phyloP scores from a whole-genome alignment of 2,329 filamentous ascomycete genomes.

The Zymoseptoria ardabiliae region DNA sequence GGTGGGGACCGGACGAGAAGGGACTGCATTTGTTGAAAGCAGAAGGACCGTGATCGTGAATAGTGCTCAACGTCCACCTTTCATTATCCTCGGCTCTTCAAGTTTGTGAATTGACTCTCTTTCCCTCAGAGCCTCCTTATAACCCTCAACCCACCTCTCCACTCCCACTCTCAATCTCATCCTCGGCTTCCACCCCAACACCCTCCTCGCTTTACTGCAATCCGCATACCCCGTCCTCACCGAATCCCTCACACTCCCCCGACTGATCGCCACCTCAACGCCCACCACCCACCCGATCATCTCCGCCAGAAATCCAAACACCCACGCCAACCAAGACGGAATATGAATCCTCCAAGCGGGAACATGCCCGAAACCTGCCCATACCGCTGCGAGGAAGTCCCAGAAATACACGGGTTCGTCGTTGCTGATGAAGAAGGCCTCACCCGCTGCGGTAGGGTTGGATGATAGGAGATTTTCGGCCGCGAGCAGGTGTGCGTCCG shows the following conservation, averaged over 20 bases:
- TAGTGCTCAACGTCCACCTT: no score
- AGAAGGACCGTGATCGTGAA: no score
- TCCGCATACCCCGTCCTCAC: constrained; percentile 47
- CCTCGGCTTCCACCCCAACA: constrained; percentile 47
- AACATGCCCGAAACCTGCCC: constrained; percentile 53
- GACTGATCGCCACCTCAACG: constrained; percentile 40
- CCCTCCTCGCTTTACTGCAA: constrained; percentile 43
- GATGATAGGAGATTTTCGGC: constrained; percentile 63
- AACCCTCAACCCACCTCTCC: constrained; percentile 39
- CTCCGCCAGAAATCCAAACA: constrained; percentile 33
- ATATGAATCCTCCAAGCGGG: constrained; percentile 44
- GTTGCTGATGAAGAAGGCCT: constrained; percentile 87
- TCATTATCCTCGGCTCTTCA: no score
- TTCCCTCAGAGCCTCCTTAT: not conserved
- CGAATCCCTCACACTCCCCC: constrained; percentile 50
- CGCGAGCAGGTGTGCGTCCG: constrained; percentile 77
- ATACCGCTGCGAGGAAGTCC: constrained; percentile 76
- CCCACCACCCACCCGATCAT: constrained; percentile 42
- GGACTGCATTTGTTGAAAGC: no score
- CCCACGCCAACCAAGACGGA: constrained; percentile 42
- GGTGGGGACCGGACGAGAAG: no score
- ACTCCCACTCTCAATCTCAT: constrained; percentile 48
- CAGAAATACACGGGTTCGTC: constrained; percentile 84
- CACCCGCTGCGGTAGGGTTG: constrained; percentile 52
- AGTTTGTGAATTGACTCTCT: no score